These are phyloP conservation scores for Clitopilus passeckerianus DNA, from an alignment of 768 basidiomycete species.

Conservation along the genomic window DNA sequence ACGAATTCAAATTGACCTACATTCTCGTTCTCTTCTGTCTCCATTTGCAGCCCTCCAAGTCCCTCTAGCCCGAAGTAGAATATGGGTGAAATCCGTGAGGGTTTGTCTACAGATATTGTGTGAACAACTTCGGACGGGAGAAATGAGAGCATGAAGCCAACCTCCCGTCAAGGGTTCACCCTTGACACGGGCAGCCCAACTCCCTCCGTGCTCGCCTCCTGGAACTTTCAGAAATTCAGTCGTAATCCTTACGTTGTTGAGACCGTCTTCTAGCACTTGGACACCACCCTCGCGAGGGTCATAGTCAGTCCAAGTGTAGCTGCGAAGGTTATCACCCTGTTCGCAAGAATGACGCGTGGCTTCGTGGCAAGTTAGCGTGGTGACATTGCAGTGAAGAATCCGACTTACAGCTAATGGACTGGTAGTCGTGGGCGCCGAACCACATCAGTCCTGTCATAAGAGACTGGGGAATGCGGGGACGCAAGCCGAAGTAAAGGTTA, in stretches of 20 bases:
- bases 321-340: conserved; percentile 74
- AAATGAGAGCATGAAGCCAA: conserved; percentile 22
- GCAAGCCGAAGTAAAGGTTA: conserved; percentile 91
- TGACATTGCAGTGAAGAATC: conserved; percentile 3
- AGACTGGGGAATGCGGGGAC: conserved; percentile 82
- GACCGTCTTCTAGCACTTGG: conserved; percentile 75
- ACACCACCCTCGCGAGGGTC: conserved; percentile 83
- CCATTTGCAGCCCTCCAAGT: conserved; percentile 75
- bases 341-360: conserved; percentile 85
- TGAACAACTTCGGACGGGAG: not conserved
- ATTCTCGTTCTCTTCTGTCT: conserved; percentile 69
- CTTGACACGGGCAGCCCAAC: conserved; percentile 83
- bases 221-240: conserved; percentile 86
- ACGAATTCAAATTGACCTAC: conserved; percentile 34
- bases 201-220: conserved; percentile 78
- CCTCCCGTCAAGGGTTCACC: conserved; percentile 72
- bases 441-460: conserved; percentile 91
- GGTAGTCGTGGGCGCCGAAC: conserved; percentile 87
- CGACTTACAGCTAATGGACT: conserved; percentile 57
- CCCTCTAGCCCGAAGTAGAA: conserved; percentile 91
- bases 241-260: conserved; percentile 82
- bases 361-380: conserved; percentile 18
- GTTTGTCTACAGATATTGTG: conserved; percentile 22
- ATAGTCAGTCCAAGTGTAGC: conserved; percentile 85
- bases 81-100: conserved; percentile 69